Conservation (phyloP, 139 green algal genomes). For the Chlorella sp. region DNA sequence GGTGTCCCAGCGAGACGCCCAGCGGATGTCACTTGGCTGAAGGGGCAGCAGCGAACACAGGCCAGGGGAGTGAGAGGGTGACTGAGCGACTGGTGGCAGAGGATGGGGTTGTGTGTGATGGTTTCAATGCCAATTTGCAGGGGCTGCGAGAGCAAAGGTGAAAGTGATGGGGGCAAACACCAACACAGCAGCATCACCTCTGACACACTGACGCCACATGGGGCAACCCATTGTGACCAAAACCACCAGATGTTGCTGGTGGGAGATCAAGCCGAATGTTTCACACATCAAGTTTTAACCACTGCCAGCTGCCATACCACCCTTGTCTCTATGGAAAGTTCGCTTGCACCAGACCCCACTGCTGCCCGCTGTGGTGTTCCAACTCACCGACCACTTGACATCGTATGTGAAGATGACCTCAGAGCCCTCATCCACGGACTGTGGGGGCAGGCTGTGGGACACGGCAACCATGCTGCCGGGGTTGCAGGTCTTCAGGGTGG, state of each 20-base stretch:
- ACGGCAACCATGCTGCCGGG: conserved; percentile 71
- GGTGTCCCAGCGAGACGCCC: conserved; percentile 97
- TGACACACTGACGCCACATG: too few relatives aligned
- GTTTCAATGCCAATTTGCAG: too few relatives aligned
- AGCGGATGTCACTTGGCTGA: conserved; percentile 77
- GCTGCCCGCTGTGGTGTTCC: background rate
- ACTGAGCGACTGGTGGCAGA: background rate
- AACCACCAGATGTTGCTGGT: too few relatives aligned
- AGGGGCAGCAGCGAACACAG: background rate
- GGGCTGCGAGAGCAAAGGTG: too few relatives aligned
- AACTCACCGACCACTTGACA: conserved; percentile 74
- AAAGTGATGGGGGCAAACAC: background rate
- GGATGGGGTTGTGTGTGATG: too few relatives aligned
- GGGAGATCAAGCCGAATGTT: too few relatives aligned
- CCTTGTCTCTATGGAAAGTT: too few relatives aligned
- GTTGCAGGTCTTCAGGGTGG: conserved; percentile 85
- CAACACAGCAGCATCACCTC: too few relatives aligned
- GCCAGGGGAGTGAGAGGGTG: background rate
- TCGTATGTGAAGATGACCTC: conserved; percentile 98
- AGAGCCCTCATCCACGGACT: conserved; percentile 67
- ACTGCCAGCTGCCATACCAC: too few relatives aligned
- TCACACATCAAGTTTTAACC: too few relatives aligned
- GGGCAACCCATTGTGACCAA: too few relatives aligned
- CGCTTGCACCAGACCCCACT: too few relatives aligned
- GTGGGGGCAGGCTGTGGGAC: conserved; percentile 59